These are phyloP conservation scores for Ascochyta rabiei DNA, from an alignment of 2,329 filamentous ascomycete genomes.

Conservation along the genomic window DNA sequence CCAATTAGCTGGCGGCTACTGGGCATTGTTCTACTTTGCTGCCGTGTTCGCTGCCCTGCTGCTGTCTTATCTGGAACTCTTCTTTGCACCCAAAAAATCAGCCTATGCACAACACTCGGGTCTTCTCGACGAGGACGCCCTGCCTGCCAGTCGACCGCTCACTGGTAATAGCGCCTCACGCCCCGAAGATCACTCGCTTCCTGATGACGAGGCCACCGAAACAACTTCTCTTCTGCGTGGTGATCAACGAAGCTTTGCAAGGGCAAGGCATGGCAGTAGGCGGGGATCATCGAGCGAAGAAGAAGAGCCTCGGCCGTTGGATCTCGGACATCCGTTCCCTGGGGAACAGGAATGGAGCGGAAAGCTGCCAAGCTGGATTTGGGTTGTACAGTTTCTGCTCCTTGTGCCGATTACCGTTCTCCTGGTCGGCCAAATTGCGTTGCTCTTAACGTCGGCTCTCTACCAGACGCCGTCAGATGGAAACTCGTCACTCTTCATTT, in stretches of 20 bases:
- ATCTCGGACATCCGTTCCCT: conserved; percentile 57
- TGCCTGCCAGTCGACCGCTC: conserved; percentile 44
- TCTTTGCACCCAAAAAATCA: conserved; percentile 72
- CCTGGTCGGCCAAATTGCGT: conserved; percentile 74
- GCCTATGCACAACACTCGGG: conserved; percentile 67
- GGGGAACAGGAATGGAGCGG: conserved; percentile 87
- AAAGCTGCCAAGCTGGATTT: conserved; percentile 79
- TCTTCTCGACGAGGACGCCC: conserved; percentile 25
- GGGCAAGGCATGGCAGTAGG: conserved; percentile 57
- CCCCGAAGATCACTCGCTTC: conserved; percentile 39
- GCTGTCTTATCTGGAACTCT: conserved; percentile 80
- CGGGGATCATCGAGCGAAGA: conserved; percentile 48
- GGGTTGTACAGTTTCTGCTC: conserved; percentile 84
- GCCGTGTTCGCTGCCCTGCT: conserved; percentile 75
- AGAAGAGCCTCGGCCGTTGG: conserved; percentile 44
- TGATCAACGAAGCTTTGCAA: conserved; percentile 61
- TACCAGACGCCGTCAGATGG: conserved; percentile 87
- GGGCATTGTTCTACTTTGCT: conserved; percentile 79
- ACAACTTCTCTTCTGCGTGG: conserved; percentile 62
- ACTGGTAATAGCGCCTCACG: conserved; percentile 41
- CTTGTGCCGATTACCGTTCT: conserved; percentile 79
- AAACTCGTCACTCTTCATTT: conserved; percentile 71
- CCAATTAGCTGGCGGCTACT: conserved; percentile 77
- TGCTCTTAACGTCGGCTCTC: conserved; percentile 74
- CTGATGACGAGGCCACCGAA: conserved; percentile 57